phyloP scores from a whole-genome alignment of 345 rosid genomes.

The Arabis alpina region DNA sequence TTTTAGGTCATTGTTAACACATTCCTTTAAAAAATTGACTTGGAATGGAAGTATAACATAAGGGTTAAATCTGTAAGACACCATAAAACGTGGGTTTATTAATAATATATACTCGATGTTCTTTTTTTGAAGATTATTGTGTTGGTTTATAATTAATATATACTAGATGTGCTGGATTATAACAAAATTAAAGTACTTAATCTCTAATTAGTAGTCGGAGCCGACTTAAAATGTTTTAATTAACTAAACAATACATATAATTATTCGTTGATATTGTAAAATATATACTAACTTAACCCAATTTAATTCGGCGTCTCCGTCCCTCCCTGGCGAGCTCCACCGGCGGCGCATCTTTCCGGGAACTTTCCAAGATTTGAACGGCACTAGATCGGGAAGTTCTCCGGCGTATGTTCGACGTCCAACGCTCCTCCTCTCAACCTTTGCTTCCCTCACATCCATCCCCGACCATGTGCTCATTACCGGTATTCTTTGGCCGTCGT shows the following conservation, averaged over 20 bases:
- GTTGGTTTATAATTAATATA: no score
- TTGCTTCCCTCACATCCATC: no score
- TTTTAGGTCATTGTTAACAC: no score
- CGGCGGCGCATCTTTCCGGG: no score
- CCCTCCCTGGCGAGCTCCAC: no score
- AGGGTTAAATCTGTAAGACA: slow-evolving; percentile 18
- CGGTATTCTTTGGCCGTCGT: no score
- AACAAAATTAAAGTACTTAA: slow-evolving; percentile 17
- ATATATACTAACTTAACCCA: slow-evolving; percentile 28
- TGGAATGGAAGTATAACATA: background rate
- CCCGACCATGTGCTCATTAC: no score
- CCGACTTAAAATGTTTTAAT: slow-evolving; percentile 29
- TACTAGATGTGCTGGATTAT: slow-evolving; percentile 32
- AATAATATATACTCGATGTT: slow-evolving; percentile 21
- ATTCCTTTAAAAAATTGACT: slow-evolving; percentile 6
- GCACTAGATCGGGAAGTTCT: no score
- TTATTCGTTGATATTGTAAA: slow-evolving; percentile 25
- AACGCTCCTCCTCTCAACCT: no score
- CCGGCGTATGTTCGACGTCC: no score
- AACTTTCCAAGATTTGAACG: no score
- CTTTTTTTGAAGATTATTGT: slow-evolving; percentile 18
- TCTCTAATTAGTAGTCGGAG: slow-evolving; percentile 24
- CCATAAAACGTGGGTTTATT: slow-evolving; percentile 8
- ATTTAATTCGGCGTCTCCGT: no score
- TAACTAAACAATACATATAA: background rate